These are phyloP conservation scores for Starmerella kuoi DNA, from an alignment of 805 yeast species.

Conservation along the genomic window DNA sequence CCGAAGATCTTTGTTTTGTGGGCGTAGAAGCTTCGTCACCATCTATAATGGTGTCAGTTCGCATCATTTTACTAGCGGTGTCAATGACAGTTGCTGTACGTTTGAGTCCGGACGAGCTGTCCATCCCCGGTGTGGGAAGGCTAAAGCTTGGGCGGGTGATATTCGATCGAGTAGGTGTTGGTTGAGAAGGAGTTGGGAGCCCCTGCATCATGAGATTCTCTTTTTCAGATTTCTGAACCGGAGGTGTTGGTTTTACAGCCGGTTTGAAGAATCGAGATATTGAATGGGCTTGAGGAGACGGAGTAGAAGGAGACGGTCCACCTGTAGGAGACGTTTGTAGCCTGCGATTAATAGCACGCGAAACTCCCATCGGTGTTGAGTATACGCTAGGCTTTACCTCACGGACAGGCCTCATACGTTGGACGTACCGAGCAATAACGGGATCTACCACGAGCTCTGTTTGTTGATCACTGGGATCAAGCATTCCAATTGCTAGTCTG, in stretches of 20 bases:
- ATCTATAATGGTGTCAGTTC: neutral
- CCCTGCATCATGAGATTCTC: no score
- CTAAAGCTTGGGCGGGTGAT: no score
- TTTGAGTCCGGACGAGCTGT: no score
- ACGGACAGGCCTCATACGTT: conserved; percentile 2
- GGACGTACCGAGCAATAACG: conserved; percentile 9
- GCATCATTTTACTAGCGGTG: neutral
- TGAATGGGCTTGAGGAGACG: neutral
- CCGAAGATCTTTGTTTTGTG: no score
- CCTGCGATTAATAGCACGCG: conserved; percentile 4
- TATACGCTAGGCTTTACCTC: neutral
- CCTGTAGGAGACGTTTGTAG: no score
- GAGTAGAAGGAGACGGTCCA: neutral
- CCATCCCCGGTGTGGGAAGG: no score
- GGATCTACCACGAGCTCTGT: conserved; percentile 10
- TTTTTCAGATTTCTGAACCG: no score
- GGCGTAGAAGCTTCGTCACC: no score
- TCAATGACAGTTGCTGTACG: neutral
- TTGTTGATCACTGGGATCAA: conserved; percentile 12
- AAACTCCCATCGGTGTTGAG: conserved; percentile 2
- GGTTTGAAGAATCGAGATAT: neutral
- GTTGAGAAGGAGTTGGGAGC: no score
- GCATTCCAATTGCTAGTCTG: conserved; percentile 12
- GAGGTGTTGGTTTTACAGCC: no score
- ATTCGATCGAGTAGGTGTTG: no score